Evolutionary conservation across 331 rosid species (phyloP).

Genomic region (Malus hybrid): DNA sequence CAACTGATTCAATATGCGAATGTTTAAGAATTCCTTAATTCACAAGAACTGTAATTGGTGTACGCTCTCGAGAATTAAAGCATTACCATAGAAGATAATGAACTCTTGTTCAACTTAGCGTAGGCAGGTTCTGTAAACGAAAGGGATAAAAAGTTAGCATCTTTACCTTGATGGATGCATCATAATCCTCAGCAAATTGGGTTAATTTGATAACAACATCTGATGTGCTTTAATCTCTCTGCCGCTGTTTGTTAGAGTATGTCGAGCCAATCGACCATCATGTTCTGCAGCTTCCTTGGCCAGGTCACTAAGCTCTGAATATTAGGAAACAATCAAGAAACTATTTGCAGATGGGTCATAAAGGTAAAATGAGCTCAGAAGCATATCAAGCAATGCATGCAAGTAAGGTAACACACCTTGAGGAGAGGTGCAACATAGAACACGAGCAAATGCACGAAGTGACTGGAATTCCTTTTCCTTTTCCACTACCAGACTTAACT

Average conservation of each 20-base stretch:
- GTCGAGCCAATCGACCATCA: constrained; percentile 78
- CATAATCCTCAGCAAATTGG: too few relatives aligned
- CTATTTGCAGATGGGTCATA: constrained; percentile 12
- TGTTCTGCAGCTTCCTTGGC: constrained; percentile 46
- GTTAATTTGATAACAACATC: constrained; percentile 21
- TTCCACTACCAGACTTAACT: constrained; percentile 45
- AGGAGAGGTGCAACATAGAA: constrained; percentile 42
- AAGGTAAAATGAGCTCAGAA: neutral
- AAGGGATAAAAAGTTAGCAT: too few relatives aligned
- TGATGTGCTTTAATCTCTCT: constrained; percentile 69
- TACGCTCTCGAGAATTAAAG: too few relatives aligned
- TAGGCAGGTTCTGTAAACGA: too few relatives aligned
- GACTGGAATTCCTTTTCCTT: constrained; percentile 80
- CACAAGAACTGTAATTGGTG: too few relatives aligned
- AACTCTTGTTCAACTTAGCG: too few relatives aligned
- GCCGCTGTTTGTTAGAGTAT: constrained; percentile 37
- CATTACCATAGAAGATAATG: too few relatives aligned
- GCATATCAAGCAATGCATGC: neutral
- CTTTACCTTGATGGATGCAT: too few relatives aligned
- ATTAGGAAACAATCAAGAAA: constrained; percentile 18
- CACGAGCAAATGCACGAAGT: constrained; percentile 72
- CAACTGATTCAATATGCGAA: too few relatives aligned
- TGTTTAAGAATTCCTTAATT: too few relatives aligned
- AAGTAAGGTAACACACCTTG: constrained; percentile 41
- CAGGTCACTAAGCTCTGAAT: constrained; percentile 49